A percentile compares a stretch with the other conserved stretches of the same genome.
phyloP scores from a whole-genome alignment of 164 flowering plant species.

The Annona cherimola region DNA sequence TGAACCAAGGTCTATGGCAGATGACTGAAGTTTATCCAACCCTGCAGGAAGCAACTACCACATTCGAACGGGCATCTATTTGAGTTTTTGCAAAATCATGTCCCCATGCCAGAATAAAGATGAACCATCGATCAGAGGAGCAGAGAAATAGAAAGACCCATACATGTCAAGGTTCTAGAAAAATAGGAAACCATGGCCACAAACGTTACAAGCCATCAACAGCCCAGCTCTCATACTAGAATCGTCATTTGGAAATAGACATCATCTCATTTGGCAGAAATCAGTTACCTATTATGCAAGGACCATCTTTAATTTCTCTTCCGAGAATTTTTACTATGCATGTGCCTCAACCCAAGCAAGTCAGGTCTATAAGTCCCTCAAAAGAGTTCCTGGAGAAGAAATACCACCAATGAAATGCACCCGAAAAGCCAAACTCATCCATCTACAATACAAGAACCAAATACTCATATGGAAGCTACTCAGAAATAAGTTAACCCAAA shows the following conservation, averaged over 20 bases:
- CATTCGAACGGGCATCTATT: too few species aligned
- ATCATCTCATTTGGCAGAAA: neutral
- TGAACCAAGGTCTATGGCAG: too few species aligned
- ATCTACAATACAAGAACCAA: conserved; percentile 4
- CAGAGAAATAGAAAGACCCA: too few species aligned
- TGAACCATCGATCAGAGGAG: neutral
- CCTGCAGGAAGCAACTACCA: too few species aligned
- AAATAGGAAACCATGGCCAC: neutral
- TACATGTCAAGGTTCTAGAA: neutral
- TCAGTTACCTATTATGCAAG: neutral
- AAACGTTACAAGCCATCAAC: neutral
- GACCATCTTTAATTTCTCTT: neutral
- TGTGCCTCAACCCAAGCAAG: neutral
- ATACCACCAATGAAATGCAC: neutral
- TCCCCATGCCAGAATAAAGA: neutral
- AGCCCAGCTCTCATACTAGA: neutral
- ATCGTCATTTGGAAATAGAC: neutral
- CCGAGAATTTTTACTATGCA: neutral
- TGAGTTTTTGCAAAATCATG: too few species aligned
- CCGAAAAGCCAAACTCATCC: conserved; percentile 1
- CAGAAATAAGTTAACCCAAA: neutral
- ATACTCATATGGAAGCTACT: neutral
- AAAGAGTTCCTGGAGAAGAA: neutral
- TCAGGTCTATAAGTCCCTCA: neutral
- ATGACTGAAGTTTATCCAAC: too few species aligned